Evolutionary conservation across 768 basidiomycete species (phyloP).

Genomic region (Mycena amicta): DNA sequence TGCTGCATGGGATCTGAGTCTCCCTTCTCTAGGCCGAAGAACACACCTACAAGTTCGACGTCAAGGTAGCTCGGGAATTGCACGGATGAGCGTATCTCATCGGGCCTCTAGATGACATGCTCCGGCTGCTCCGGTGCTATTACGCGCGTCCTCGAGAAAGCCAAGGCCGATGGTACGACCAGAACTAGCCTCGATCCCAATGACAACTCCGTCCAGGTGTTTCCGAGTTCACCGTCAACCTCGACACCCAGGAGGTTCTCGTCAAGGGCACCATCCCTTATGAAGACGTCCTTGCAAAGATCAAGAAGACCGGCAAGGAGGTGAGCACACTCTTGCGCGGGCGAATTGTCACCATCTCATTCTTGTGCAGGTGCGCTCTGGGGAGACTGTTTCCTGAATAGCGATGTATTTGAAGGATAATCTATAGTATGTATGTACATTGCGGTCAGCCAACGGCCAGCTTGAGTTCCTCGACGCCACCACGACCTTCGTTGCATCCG

Average conservation of each 20-base stretch:
- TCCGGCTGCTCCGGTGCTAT: constrained; percentile 85
- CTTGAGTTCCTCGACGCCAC: neutral
- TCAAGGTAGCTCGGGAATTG: constrained; percentile 60
- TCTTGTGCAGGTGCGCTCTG: constrained; percentile 43
- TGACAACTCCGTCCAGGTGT: constrained; percentile 54
- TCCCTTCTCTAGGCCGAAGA: constrained; percentile 20
- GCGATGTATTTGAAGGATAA: constrained; percentile 1
- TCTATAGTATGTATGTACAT: neutral
- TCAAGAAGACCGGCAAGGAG: constrained; percentile 93
- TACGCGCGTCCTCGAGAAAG: constrained; percentile 70
- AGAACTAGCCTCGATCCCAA: neutral
- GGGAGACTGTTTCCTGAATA: constrained; percentile 43
- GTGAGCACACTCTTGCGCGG: constrained; percentile 38
- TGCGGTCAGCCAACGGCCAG: neutral
- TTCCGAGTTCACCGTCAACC: constrained; percentile 56
- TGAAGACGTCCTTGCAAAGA: constrained; percentile 68
- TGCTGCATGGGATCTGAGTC: neutral
- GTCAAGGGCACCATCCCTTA: constrained; percentile 65
- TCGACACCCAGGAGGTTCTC: constrained; percentile 72
- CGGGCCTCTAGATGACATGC: constrained; percentile 73
- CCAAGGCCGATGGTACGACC: constrained; percentile 47
- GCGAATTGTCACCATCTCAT: constrained; percentile 10
- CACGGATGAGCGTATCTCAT: neutral
- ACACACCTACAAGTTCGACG: constrained; percentile 77
- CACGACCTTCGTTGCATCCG: too few relatives aligned